Base-by-base conservation (phyloP, 768 basidiomycete genomes). In the Fistulinella prunicolor region DNA sequence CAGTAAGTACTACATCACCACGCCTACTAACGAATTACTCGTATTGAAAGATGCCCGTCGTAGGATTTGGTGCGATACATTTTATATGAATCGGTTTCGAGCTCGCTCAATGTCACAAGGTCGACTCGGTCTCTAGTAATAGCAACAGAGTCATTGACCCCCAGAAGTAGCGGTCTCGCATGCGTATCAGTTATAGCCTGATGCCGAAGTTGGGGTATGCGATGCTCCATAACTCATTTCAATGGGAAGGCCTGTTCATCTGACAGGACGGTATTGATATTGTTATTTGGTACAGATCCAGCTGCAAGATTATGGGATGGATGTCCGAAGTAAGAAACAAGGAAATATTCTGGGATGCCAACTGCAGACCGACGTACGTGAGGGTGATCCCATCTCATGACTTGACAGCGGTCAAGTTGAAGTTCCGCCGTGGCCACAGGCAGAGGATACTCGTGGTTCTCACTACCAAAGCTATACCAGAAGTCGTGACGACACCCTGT, bases 381-480 rank as follows among this genome's bases (percentile, higher is more conserved):
- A n/a, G n/a, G 26, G 24, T n/a, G 26, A 4, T 34, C 16, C 12
- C 6, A 7, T 32, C 19, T 42, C 12, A 37, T n/a, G 55, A 17
- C n/a, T 12, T 36, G 28, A 3, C 37, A 86, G 86, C 86, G 42
- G 76, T 80, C 55, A 74, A 64, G 28, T 79, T 79, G 3, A 74
- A n/a, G n/a, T n/a, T n/a, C 89, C 24, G 64, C 61, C 1, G 80
- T 81, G 34, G 87, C 87, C 10, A 71, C 77, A 16, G 83, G 85
- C 59, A 61, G 71, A 29, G 60, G 74, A 1, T 90, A 88, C 62
- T 71, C 76, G 85, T 86, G 6, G 65, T 90, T 24, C 61, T 88
- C 39, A 74, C 82, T 4, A 86, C 85, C 1, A 90, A 90, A 61
- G 80, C 81, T 4, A 66, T 89, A 16, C 86, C 87, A 4, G 87